Evolutionary conservation across 2,329 filamentous ascomycete genomes (phyloP).

Genomic region (Myriosclerotinia scirpicola): DNA sequence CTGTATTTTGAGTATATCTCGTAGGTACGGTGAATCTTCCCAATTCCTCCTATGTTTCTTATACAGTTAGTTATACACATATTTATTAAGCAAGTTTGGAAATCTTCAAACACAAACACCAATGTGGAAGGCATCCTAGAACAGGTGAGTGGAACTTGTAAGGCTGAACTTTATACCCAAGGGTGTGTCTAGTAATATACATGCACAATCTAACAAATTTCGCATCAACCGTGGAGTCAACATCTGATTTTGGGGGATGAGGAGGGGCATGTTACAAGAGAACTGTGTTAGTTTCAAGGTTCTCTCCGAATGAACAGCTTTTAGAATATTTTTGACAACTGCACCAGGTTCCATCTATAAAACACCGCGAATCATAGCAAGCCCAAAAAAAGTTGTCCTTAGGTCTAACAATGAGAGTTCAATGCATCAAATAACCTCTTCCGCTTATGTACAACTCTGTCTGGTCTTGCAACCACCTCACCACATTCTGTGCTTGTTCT

Average conservation of each 20-base stretch:
- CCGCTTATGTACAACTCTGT: slow-evolving; percentile 34
- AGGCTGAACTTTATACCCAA: slow-evolving; percentile 16
- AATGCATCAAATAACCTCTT: slow-evolving; percentile 15
- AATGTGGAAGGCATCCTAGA: slow-evolving; percentile 1
- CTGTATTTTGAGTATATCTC: neutral
- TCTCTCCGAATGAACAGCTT: neutral
- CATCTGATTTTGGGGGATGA: neutral
- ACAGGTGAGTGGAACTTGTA: slow-evolving; percentile 14
- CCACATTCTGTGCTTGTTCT: slow-evolving; percentile 36
- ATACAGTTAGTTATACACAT: no score
- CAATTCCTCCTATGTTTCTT: no score
- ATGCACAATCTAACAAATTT: neutral
- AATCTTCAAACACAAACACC: no score
- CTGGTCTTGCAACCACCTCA: slow-evolving; percentile 11
- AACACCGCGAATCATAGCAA: neutral
- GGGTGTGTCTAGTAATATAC: slow-evolving; percentile 11
- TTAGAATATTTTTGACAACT: neutral
- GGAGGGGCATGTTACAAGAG: neutral
- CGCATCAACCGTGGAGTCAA: neutral
- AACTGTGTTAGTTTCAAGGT: neutral
- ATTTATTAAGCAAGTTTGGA: no score
- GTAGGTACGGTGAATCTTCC: no score
- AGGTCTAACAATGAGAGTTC: slow-evolving; percentile 7
- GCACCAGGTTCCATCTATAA: neutral
- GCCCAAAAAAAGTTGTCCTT: slow-evolving; percentile 2